phyloP scores from a whole-genome alignment of 257 asterid genomes.

The Paraleonurus japonicus region DNA sequence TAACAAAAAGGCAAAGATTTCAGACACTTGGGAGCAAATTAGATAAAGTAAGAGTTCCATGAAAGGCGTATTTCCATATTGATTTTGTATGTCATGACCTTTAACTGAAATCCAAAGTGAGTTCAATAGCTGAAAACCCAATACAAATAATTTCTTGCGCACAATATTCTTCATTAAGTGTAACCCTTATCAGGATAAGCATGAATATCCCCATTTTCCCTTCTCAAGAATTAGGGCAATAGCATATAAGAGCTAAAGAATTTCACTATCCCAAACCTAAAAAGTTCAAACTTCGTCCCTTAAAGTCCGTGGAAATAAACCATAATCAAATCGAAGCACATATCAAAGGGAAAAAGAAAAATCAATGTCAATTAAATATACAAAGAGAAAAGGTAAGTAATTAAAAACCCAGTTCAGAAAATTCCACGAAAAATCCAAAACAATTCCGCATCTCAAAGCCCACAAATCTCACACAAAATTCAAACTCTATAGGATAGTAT shows the following conservation, averaged over 20 bases:
- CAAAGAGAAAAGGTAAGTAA: not conserved
- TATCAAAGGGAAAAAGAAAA: too few relatives aligned
- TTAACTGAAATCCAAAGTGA: not conserved
- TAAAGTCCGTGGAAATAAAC: not conserved
- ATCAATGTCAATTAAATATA: not conserved
- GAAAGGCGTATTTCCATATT: too few relatives aligned
- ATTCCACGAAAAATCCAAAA: constrained; percentile 1
- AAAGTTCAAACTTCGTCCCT: not conserved
- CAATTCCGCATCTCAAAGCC: constrained; percentile 1
- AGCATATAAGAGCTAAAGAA: not conserved
- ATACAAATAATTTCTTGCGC: not conserved
- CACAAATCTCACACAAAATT: constrained; percentile 12
- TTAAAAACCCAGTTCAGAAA: constrained; percentile 14
- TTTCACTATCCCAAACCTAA: not conserved
- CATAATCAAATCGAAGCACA: not conserved
- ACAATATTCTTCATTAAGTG: not conserved
- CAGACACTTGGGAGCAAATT: not conserved
- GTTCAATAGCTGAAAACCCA: not conserved
- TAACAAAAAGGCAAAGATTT: not conserved
- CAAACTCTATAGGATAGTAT: not conserved
- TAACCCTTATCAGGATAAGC: not conserved
- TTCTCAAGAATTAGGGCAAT: not conserved
- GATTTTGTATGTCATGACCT: not conserved
- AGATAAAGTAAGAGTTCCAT: not conserved
- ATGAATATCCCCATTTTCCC: not conserved